These are phyloP conservation scores for Leucosporidium yakuticum DNA, from an alignment of 768 basidiomycete species.

Conservation along the genomic window DNA sequence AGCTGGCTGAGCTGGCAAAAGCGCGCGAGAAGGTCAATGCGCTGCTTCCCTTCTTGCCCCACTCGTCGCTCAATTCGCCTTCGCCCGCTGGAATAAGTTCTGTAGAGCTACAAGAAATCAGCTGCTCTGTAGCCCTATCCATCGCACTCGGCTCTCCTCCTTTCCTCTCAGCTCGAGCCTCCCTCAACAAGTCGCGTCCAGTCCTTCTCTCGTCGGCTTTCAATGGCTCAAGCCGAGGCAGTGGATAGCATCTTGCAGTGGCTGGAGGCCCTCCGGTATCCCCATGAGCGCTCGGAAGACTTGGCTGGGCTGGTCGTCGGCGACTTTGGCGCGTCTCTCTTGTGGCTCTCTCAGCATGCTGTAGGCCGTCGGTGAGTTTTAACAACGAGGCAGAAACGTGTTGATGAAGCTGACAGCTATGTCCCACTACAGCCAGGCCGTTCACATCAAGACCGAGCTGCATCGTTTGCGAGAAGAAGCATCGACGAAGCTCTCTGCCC, in stretches of 20 bases:
- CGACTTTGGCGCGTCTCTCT: background rate
- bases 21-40: no score
- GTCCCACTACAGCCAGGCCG: background rate
- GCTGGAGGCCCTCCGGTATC: background rate
- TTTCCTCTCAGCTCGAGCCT: no score
- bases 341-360: background rate
- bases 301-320: background rate
- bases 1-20: no score
- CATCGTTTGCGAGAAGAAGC: background rate
- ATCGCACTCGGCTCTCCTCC: no score
- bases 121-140: no score
- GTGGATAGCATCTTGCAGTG: background rate
- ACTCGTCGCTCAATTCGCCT: no score
- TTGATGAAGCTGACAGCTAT: no score
- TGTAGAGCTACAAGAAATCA: no score
- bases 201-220: background rate
- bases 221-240: background rate
- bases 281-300: background rate
- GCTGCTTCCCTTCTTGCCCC: no score
- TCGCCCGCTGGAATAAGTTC: no score
- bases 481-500: background rate
- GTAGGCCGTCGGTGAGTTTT: background rate
- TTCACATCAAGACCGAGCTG: background rate
- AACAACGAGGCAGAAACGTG: no score
- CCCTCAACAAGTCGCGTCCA: no score